phyloP scores from a whole-genome alignment of 2,329 filamentous ascomycete genomes.

The Orbilia oligospora region DNA sequence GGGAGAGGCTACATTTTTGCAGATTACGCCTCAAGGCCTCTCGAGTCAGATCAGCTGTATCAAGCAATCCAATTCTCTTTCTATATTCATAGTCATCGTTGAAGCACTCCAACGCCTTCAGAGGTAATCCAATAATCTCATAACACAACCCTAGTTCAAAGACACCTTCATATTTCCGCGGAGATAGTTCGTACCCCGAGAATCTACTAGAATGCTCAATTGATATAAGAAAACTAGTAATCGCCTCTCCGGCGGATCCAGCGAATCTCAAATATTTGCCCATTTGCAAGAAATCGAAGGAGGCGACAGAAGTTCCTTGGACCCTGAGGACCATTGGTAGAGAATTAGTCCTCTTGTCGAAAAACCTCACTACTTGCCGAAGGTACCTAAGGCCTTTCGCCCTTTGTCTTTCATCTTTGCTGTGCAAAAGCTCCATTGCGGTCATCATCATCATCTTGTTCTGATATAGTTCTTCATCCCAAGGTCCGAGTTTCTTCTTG shows the following conservation, averaged over 20 bases:
- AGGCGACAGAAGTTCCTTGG: constrained; percentile 6
- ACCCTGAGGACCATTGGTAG: background rate
- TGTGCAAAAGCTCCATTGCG: background rate
- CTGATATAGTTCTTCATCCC: background rate
- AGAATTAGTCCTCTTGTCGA: background rate
- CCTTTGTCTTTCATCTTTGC: background rate
- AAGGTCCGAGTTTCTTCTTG: background rate
- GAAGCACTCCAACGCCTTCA: constrained; percentile 16
- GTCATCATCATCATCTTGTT: background rate
- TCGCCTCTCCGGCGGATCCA: background rate
- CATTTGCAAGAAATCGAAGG: constrained; percentile 14
- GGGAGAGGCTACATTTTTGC: background rate
- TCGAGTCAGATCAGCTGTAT: constrained; percentile 3
- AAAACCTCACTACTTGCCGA: background rate
- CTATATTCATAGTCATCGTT: constrained; percentile 22
- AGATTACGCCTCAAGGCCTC: constrained; percentile 12
- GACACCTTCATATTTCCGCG: constrained; percentile 15
- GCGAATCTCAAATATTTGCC: constrained; percentile 7
- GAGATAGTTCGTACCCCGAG: constrained; percentile 1
- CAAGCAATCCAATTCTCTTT: background rate
- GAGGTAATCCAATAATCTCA: background rate
- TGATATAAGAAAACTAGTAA: constrained; percentile 5
- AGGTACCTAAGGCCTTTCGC: background rate
- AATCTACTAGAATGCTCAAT: constrained; percentile 11
- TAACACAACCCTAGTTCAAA: constrained; percentile 18